phyloP scores from a whole-genome alignment of 306 rosid genomes.

The Pachyrhizus erosus region DNA sequence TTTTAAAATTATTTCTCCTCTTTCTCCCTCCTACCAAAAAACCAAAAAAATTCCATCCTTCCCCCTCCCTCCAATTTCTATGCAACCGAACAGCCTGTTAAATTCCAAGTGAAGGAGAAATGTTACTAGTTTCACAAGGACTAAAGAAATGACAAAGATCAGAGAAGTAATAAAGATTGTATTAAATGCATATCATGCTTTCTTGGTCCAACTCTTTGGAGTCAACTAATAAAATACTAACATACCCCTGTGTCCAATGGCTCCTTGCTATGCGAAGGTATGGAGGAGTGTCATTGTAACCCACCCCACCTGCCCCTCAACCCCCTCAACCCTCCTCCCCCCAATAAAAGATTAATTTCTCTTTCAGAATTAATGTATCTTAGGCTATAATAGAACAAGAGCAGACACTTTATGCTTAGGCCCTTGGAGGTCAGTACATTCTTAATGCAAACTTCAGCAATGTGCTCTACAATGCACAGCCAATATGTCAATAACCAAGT shows the following conservation, averaged over 20 bases:
- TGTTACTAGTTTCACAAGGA: not conserved
- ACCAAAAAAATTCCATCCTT: too few relatives aligned
- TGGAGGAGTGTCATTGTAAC: not conserved
- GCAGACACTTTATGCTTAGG: not conserved
- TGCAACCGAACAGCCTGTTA: too few relatives aligned
- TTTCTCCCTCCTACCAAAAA: too few relatives aligned
- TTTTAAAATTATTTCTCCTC: too few relatives aligned
- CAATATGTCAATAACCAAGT: not conserved
- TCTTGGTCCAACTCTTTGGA: constrained; percentile 17
- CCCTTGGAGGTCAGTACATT: not conserved
- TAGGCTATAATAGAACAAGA: not conserved
- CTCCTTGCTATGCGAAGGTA: too few relatives aligned
- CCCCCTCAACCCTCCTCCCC: too few relatives aligned
- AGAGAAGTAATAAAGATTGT: not conserved
- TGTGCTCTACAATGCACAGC: not conserved
- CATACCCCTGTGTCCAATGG: too few relatives aligned
- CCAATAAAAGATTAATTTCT: not conserved
- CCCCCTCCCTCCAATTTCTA: too few relatives aligned
- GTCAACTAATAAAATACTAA: not conserved
- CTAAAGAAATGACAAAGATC: not conserved
- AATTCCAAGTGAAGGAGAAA: constrained; percentile 3
- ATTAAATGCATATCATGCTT: not conserved
- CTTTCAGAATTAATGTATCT: not conserved
- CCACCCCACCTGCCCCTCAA: too few relatives aligned
- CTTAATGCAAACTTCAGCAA: not conserved